A percentile compares a stretch with the other conserved stretches of the same genome.
Evolutionary conservation across 371 early-diverging fungal genomes (phyloP).

Genomic region (Phascolomyces articulosus): DNA sequence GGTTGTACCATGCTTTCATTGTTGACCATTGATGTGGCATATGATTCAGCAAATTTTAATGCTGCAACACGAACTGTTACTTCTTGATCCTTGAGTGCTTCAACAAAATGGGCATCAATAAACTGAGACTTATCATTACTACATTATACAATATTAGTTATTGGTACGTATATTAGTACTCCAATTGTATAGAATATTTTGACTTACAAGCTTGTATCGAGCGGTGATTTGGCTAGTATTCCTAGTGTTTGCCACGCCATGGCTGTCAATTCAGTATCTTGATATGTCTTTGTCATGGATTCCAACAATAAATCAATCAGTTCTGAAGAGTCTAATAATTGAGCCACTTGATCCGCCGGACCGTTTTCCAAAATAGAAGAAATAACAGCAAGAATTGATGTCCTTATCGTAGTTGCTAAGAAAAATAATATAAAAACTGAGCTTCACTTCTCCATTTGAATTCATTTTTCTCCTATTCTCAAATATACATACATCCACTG

Average conservation of each 20-base stretch:
- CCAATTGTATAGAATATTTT: no score
- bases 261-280: slow-evolving; percentile 12
- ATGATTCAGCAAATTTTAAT: slow-evolving; percentile 42
- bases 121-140: slow-evolving; percentile 21
- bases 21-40: slow-evolving; percentile 30
- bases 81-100: slow-evolving; percentile 21
- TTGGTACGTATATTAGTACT: no score
- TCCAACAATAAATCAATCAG: slow-evolving; percentile 17
- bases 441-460: no score
- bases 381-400: slow-evolving; percentile 39
- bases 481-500: slow-evolving; percentile 22
- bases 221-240: slow-evolving; percentile 15
- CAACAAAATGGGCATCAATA: slow-evolving; percentile 11
- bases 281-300: neutral
- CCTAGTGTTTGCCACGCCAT: slow-evolving; percentile 11
- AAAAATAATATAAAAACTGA: neutral
- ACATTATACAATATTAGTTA: no score
- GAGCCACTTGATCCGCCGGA: slow-evolving; percentile 13
- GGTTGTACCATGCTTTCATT: neutral
- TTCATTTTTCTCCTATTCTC: neutral
- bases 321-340: neutral
- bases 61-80: slow-evolving; percentile 30
- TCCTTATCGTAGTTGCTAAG: slow-evolving; percentile 12
- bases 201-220: slow-evolving; percentile 18
- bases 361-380: slow-evolving; percentile 37